phyloP scores from a whole-genome alignment of 192 early-diverging fungal genomes.

The Coemansia sp. region DNA sequence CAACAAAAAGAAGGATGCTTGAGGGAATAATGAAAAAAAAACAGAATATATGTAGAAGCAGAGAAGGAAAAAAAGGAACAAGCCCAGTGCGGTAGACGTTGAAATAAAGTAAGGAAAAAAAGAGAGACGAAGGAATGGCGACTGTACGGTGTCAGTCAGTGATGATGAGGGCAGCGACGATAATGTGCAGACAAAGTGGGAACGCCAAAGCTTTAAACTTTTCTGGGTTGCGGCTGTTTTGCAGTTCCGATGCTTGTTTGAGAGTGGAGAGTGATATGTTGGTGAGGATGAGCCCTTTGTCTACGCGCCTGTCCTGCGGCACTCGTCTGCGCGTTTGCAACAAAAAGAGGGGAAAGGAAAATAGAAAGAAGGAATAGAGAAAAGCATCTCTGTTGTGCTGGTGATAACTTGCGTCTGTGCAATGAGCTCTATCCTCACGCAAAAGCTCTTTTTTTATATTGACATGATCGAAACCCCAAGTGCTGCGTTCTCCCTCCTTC shows the following conservation, averaged over 20 bases:
- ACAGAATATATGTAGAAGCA: slow-evolving; percentile 6
- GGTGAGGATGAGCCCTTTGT: no score
- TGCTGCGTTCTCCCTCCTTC: no score
- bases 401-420: no score
- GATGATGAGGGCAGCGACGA: slow-evolving; percentile 5
- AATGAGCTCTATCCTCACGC: no score
- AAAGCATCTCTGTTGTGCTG: no score
- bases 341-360: no score
- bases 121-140: not conserved
- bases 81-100: not conserved
- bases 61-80: slow-evolving; percentile 6
- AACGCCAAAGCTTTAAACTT: slow-evolving; percentile 25
- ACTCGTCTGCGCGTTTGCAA: no score
- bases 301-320: no score
- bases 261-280: no score
- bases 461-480: no score
- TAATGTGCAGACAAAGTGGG: slow-evolving; percentile 14
- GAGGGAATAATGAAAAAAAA: not conserved
- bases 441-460: no score
- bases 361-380: no score
- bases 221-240: slow-evolving; percentile 20
- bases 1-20: not conserved
- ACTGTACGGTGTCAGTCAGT: not conserved
- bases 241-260: not conserved
- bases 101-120: slow-evolving; percentile 7